Evolutionary conservation across 2,329 filamentous ascomycete species (phyloP).

Genomic region (Rhynchosporium secalis): DNA sequence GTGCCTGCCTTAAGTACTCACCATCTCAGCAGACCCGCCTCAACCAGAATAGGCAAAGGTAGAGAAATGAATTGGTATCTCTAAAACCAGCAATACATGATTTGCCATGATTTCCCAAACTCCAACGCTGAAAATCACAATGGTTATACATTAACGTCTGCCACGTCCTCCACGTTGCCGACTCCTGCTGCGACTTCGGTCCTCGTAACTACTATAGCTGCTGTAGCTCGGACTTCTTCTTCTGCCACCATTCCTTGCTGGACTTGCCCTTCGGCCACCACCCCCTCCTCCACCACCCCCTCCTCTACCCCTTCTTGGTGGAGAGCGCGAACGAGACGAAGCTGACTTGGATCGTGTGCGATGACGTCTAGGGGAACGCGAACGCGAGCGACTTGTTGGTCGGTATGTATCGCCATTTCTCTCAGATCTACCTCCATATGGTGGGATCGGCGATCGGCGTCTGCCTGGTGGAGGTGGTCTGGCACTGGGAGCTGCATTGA

Average conservation of each 20-base stretch:
- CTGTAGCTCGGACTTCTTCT: conserved; percentile 63
- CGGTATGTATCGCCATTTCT: conserved; percentile 41
- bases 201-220: conserved; percentile 59
- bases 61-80: conserved; percentile 22
- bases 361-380: conserved; percentile 43
- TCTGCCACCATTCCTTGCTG: conserved; percentile 36
- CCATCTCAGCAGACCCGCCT: not conserved
- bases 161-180: conserved; percentile 36
- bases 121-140: conserved; percentile 31
- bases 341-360: conserved; percentile 44
- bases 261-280: conserved; percentile 34
- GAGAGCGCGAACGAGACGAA: conserved; percentile 43
- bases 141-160: conserved; percentile 29
- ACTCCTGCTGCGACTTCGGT: conserved; percentile 44
- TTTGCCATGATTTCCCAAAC: conserved; percentile 28
- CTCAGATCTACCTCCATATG: conserved; percentile 33
- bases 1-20: not conserved
- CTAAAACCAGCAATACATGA: conserved; percentile 17
- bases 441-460: conserved; percentile 33
- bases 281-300: conserved; percentile 31
- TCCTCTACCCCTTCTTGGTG: conserved; percentile 32
- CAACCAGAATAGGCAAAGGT: not conserved
- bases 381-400: conserved; percentile 43
- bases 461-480: conserved; percentile 33
- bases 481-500: conserved; percentile 22